Conservation (phyloP, 2,329 filamentous ascomycete species). For the Paracoccidioides brasiliensis region DNA sequence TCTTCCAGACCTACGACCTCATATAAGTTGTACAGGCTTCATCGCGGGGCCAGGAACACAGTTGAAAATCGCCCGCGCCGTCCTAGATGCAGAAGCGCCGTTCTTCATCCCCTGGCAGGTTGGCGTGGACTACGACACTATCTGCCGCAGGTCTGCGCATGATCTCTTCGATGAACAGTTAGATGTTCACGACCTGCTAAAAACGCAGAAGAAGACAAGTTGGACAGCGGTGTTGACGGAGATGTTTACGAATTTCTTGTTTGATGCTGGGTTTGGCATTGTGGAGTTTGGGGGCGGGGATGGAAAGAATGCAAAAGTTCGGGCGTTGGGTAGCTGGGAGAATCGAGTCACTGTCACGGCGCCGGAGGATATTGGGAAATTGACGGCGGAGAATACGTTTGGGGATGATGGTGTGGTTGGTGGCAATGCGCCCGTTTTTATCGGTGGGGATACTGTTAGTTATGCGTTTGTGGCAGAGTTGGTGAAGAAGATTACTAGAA, state of each 20-base stretch:
- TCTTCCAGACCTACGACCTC: constrained; percentile 27
- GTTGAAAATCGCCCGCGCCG: constrained; percentile 44
- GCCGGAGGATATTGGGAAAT: constrained; percentile 49
- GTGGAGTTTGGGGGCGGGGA: constrained; percentile 34
- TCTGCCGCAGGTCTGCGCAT: constrained; percentile 47
- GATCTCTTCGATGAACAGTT: constrained; percentile 57
- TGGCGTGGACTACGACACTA: constrained; percentile 56
- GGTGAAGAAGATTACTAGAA: constrained; percentile 35
- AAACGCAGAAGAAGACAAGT: constrained; percentile 34
- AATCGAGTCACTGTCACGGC: constrained; percentile 50
- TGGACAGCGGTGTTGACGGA: constrained; percentile 59
- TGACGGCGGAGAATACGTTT: constrained; percentile 45
- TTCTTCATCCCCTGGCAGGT: constrained; percentile 62
- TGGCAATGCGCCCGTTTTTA: constrained; percentile 40
- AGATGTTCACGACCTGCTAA: constrained; percentile 41
- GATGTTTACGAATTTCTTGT: constrained; percentile 58
- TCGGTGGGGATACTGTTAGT: constrained; percentile 49
- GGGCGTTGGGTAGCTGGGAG: constrained; percentile 49
- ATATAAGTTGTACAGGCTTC: constrained; percentile 53
- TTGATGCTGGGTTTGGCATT: constrained; percentile 49
- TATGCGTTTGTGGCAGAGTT: constrained; percentile 43
- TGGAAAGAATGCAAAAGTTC: constrained; percentile 23
- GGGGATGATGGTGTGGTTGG: constrained; percentile 19
- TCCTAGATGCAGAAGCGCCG: constrained; percentile 36
- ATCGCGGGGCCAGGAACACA: constrained; percentile 43